Conservation (phyloP, 2,329 filamentous ascomycete genomes). For the Periglandula ipomoeae region DNA sequence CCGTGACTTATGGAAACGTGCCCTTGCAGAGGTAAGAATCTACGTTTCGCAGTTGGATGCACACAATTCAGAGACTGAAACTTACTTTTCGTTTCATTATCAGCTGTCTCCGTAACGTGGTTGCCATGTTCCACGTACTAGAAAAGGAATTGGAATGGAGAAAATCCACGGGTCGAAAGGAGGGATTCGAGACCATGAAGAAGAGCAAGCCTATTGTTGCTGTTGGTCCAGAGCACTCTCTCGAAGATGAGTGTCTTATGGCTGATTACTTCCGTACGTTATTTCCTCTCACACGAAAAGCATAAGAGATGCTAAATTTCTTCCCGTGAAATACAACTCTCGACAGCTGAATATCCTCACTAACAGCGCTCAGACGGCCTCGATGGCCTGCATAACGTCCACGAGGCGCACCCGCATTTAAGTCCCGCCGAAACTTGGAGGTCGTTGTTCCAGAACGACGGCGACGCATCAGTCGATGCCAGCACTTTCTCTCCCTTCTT, state of each 20-base stretch:
- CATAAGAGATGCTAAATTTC: neutral
- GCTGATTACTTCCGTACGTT: slow-evolving; percentile 78
- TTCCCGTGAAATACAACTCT: too few species aligned
- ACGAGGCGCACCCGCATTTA: slow-evolving; percentile 64
- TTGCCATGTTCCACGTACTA: slow-evolving; percentile 85
- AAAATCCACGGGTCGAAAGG: slow-evolving; percentile 52
- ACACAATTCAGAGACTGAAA: too few species aligned
- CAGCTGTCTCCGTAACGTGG: slow-evolving; percentile 78
- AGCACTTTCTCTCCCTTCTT: slow-evolving; percentile 53
- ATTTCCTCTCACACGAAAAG: slow-evolving; percentile 1
- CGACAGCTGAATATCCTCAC: slow-evolving; percentile 1
- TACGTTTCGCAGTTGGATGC: neutral
- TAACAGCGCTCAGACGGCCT: slow-evolving; percentile 48
- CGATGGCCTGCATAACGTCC: slow-evolving; percentile 71
- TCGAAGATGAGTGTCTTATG: slow-evolving; percentile 73
- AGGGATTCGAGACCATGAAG: slow-evolving; percentile 66
- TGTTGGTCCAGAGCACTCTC: slow-evolving; percentile 74
- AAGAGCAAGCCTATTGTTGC: slow-evolving; percentile 74
- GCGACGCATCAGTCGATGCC: slow-evolving; percentile 25
- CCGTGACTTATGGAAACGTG: slow-evolving; percentile 90
- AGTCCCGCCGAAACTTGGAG: slow-evolving; percentile 68
- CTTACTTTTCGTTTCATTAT: neutral
- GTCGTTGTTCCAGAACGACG: slow-evolving; percentile 44
- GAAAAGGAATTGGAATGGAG: slow-evolving; percentile 86
- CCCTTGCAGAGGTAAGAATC: slow-evolving; percentile 62